Base-by-base conservation (phyloP, 2,329 filamentous ascomycete species). In the Calonectria leucothoes region DNA sequence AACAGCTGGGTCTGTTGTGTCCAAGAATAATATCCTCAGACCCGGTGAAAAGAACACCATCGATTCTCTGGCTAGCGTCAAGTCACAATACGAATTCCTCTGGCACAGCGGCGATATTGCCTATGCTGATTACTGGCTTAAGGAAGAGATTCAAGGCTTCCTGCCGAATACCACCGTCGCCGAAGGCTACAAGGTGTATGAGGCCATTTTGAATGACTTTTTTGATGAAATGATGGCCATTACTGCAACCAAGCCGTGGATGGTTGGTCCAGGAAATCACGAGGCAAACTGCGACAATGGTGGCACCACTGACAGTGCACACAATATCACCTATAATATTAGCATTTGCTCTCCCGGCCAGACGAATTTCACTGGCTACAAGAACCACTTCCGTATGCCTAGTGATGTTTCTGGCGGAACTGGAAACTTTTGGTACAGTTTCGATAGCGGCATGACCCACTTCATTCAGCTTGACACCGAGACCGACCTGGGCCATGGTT, bases 341-440 rank as follows among this genome's bases (percentile, higher is more conserved):
- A 76, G 77, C 11, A 76, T 87, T 2, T 90, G 88, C 75, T 85
- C 86, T 0, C 82, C 84, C 3, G 90, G 90, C 4, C 90, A 91
- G 79, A 87, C 84, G 73, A 92, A 92, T 81, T 92, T 91, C 81
- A 91, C 89, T 4, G 90, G 90, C 74, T 91, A 89, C 81, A 86
- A 88, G 84, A 87, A 87, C 75, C 87, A 89, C 33, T 91, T 89
- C 78, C 86, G 87, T 12, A 89, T 90, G 87, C 88, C 89, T 0
- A 66, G 42, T 15, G 42, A 66, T 51, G 85, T 82, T 1, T 82
- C 87, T 75, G 65, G 83, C 0, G 90, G 71, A 51, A 70, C 63
- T 17, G 78, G 73, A 2, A 78, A 76, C 14, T 80, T 80, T 49
- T 80, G 78, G 78, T 80, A 77, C 49, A 78, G 76, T 1, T 80